A percentile compares a stretch with the other conserved stretches of the same genome.
Evolutionary conservation across 148 eudicot species (phyloP).

Genomic region (Gaultheria prostrata): DNA sequence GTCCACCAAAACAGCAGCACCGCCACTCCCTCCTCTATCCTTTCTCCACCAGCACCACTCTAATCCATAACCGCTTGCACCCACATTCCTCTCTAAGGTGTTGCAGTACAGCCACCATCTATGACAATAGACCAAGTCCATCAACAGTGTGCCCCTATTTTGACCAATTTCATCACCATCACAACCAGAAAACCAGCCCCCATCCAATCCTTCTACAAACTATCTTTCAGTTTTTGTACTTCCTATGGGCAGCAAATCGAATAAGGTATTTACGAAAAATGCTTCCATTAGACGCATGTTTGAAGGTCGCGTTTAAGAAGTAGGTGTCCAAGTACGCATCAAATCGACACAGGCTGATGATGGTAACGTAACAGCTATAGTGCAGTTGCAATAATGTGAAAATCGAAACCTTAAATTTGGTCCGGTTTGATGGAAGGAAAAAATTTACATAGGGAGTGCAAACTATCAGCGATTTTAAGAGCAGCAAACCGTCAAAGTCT

Average conservation of each 20-base stretch:
- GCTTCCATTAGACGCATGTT: background rate
- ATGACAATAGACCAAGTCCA: background rate
- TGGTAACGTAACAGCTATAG: too few relatives aligned
- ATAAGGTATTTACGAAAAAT: background rate
- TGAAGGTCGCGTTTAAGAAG: background rate
- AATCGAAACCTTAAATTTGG: background rate
- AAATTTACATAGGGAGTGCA: background rate
- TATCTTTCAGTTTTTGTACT: background rate
- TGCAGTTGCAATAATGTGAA: too few relatives aligned
- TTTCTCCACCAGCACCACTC: constrained; percentile 2
- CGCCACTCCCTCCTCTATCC: background rate
- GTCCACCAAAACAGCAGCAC: background rate
- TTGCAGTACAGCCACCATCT: background rate
- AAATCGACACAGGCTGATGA: background rate
- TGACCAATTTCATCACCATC: background rate
- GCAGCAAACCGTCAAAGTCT: background rate
- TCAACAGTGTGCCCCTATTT: background rate
- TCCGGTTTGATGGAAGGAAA: background rate
- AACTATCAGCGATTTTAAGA: background rate
- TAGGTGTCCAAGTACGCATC: background rate
- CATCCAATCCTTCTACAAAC: background rate
- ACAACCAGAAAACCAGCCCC: background rate
- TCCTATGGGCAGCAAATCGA: background rate
- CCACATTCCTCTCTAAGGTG: background rate
- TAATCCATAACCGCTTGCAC: background rate